phyloP scores from a whole-genome alignment of 331 rosid genomes.

The Pyrus hybrid region DNA sequence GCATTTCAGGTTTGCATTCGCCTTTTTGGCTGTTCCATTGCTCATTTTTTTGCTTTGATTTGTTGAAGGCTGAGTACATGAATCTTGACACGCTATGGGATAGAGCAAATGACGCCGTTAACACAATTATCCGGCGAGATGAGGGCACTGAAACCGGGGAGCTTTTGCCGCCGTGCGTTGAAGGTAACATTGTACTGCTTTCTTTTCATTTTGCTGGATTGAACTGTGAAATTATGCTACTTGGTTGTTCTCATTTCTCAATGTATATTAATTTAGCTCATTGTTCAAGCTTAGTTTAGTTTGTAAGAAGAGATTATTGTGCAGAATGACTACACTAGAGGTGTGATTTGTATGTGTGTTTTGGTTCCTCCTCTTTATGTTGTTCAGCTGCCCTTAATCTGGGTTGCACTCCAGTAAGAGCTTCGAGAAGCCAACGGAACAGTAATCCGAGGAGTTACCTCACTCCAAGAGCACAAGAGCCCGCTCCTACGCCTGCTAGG shows the following conservation, averaged over 20 bases:
- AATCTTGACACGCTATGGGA: slow-evolving; percentile 83
- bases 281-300: slow-evolving; percentile 9
- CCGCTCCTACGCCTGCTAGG: slow-evolving; percentile 35
- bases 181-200: slow-evolving; percentile 52
- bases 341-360: slow-evolving; percentile 26
- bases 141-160: slow-evolving; percentile 78
- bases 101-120: slow-evolving; percentile 88
- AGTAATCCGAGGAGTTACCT: slow-evolving; percentile 68
- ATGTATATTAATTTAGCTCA: slow-evolving; percentile 12
- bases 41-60: slow-evolving; percentile 28
- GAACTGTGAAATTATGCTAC: slow-evolving; percentile 4
- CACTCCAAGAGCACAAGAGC: slow-evolving; percentile 58
- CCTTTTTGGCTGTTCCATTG: background rate
- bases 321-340: slow-evolving; percentile 20
- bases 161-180: slow-evolving; percentile 95
- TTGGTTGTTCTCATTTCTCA: slow-evolving; percentile 14
- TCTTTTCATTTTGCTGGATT: slow-evolving; percentile 20
- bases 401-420: slow-evolving; percentile 83
- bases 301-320: background rate
- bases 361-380: slow-evolving; percentile 15
- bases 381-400: slow-evolving; percentile 94
- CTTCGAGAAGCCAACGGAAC: slow-evolving; percentile 96
- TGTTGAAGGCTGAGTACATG: slow-evolving; percentile 69
- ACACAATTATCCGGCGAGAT: slow-evolving; percentile 90
- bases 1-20: slow-evolving; percentile 1